A percentile compares a stretch with the other conserved stretches of the same genome.
Conservation (phyloP, 2,329 filamentous ascomycete species). For the Mycosphaerella sp. region DNA sequence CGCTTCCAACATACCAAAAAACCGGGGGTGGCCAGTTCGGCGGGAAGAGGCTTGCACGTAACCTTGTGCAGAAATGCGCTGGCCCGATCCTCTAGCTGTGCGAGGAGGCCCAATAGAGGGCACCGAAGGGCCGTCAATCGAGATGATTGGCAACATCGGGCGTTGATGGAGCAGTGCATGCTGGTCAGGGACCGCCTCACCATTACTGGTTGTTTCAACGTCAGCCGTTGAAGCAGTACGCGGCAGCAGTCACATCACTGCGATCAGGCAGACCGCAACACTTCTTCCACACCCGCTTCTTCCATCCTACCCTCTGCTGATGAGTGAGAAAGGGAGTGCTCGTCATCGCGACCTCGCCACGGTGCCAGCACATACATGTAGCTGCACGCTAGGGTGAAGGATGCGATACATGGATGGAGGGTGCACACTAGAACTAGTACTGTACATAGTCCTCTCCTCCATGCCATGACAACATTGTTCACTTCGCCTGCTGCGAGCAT, state of each 20-base stretch:
- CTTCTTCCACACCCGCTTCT: no score
- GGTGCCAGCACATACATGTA: conserved; percentile 17
- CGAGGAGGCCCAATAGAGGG: conserved; percentile 18
- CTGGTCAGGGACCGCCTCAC: conserved; percentile 22
- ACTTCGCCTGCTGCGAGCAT: neutral
- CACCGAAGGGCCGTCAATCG: conserved; percentile 9
- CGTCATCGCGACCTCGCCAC: conserved; percentile 9
- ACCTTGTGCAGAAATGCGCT: conserved; percentile 23
- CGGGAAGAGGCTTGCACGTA: conserved; percentile 14
- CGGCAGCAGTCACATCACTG: neutral
- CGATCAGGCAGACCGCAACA: no score
- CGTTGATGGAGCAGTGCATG: conserved; percentile 5
- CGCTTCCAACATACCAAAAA: neutral
- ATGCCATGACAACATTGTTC: conserved; percentile 7
- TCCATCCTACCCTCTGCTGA: no score
- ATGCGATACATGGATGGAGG: conserved; percentile 6
- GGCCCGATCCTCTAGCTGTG: conserved; percentile 21
- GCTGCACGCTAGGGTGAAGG: conserved; percentile 14
- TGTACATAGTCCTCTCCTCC: neutral
- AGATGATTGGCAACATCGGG: conserved; percentile 17
- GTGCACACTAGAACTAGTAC: no score
- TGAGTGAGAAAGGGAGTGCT: neutral
- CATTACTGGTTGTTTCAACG: conserved; percentile 19
- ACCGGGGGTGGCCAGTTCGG: conserved; percentile 12
- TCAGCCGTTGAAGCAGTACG: conserved; percentile 12